Base-by-base conservation (phyloP, 1,139 yeast genomes). In the Hemisphaericaspora lyxosophila region DNA sequence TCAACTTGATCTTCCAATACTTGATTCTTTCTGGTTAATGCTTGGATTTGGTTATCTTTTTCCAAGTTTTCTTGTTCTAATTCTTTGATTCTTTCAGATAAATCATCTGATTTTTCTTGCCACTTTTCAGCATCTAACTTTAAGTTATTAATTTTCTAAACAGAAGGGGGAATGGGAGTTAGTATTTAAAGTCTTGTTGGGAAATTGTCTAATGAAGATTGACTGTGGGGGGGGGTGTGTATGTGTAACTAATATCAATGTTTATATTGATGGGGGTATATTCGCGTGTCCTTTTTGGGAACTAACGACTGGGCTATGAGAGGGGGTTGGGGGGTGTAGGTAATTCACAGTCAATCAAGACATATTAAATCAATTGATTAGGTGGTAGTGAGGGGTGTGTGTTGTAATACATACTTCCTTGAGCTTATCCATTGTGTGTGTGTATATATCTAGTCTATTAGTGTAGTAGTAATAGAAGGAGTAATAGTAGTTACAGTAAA, bases 61-160 rank as follows among this genome's bases (percentile, higher is more conserved):
- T 87, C 92, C 51, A 86, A 75, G 61, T 78, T 76, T 58, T 89
- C 96, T 69, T 89, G 96, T 67, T 92, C 97, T 63, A 90, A 77
- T 58, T 78, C 85, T 76, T 90, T 92, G 70, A 86, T 81, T 64
- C 82, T 82, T 48, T 76, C 82, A 44, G 81, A 67, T 56, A 87
- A 78, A 56, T 86, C 96, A 58, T 92, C 98, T 46, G 94, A 85
- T 74, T 89, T 87, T 65, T 88, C 96, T 73, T 90, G 96, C 86
- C 97, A 95, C 57, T 85, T 74, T 73, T 94, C 99, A 51, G 96
- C 90, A 63, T 92, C 98, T 57, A 86, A 75, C 71, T 90, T 90
- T 67, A 92, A 82, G 70, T 82, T 81, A 75, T 76, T 84, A 74
- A 92, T 75, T 81, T 92, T 90, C 94, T 85, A 50, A 25, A 29